Percentiles rank a stretch among this genome's conserved stretches.
Evolutionary conservation across 805 yeast genomes (phyloP).

Genomic region (Yarrowia osloensis): DNA sequence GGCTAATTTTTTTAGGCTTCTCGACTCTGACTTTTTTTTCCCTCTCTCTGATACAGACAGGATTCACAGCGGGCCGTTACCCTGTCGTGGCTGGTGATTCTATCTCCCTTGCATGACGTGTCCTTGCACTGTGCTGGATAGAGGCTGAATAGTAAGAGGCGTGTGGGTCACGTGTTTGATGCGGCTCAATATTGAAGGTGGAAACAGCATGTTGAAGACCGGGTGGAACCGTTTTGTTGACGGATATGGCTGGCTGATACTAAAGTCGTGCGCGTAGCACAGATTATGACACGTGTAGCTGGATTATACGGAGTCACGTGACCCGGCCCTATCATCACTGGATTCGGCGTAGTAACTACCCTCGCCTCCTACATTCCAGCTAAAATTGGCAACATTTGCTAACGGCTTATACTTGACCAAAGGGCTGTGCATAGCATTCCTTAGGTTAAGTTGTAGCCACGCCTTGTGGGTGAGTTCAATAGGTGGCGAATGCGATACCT

Average conservation of each 20-base stretch:
- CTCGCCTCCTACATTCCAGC: not conserved
- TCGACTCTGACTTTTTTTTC: not conserved
- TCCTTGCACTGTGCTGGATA: not conserved
- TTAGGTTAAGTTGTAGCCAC: not conserved
- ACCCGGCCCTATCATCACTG: too few species aligned
- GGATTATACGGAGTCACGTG: too few species aligned
- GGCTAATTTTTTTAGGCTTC: not conserved
- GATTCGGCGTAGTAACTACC: too few species aligned
- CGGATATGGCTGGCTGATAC: too few species aligned
- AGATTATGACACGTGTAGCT: too few species aligned
- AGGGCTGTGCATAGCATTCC: slow-evolving; percentile 21
- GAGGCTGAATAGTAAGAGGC: not conserved
- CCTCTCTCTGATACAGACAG: not conserved
- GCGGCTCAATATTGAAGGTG: too few species aligned
- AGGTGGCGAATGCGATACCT: too few species aligned
- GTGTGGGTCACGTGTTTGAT: not conserved
- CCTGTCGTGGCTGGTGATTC: slow-evolving; percentile 2
- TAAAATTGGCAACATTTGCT: not conserved
- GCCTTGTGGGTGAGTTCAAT: too few species aligned
- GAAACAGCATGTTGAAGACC: too few species aligned
- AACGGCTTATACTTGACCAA: not conserved
- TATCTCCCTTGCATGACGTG: not conserved
- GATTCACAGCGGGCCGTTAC: not conserved
- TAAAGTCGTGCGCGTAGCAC: too few species aligned
- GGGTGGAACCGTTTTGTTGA: too few species aligned